These are phyloP conservation scores for Karstenula rhodostoma DNA, from an alignment of 2,329 filamentous ascomycete species.

Conservation along the genomic window DNA sequence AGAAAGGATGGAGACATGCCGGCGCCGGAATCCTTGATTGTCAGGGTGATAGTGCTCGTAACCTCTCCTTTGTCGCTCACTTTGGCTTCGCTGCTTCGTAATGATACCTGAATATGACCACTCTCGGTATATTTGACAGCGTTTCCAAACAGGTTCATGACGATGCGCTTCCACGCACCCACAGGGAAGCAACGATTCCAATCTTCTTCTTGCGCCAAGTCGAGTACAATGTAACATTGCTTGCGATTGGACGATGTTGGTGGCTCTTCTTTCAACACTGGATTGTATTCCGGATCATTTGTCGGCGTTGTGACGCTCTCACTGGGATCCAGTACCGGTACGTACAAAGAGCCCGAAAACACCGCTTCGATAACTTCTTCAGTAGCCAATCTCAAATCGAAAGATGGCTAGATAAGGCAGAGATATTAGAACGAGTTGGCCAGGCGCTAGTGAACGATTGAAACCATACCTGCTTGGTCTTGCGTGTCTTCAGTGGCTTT, in stretches of 20 bases:
- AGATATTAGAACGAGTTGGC: not conserved
- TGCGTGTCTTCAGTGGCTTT: constrained; percentile 39
- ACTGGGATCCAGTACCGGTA: constrained; percentile 38
- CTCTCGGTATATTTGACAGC: constrained; percentile 46
- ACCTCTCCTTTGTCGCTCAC: constrained; percentile 6
- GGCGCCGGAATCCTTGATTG: constrained; percentile 42
- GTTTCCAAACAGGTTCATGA: constrained; percentile 51
- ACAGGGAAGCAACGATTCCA: constrained; percentile 56
- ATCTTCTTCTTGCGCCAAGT: constrained; percentile 32
- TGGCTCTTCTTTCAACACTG: not conserved
- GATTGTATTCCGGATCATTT: not conserved
- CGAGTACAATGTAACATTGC: constrained; percentile 37
- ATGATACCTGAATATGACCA: constrained; percentile 39
- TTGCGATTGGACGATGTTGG: constrained; percentile 23
- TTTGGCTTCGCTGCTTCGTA: constrained; percentile 24
- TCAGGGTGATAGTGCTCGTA: constrained; percentile 41
- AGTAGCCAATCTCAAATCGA: constrained; percentile 18
- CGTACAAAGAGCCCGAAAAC: constrained; percentile 27
- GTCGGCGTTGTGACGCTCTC: not conserved
- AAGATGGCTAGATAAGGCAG: not conserved
- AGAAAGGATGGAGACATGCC: constrained; percentile 48
- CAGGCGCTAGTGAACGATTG: not conserved
- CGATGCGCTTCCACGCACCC: constrained; percentile 45
- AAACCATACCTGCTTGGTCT: constrained; percentile 12
- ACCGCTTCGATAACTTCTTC: constrained; percentile 34